A percentile compares a stretch with the other conserved stretches of the same genome.
Conservation (phyloP, 2,329 filamentous ascomycete species). For the Paecilomyces niveus region DNA sequence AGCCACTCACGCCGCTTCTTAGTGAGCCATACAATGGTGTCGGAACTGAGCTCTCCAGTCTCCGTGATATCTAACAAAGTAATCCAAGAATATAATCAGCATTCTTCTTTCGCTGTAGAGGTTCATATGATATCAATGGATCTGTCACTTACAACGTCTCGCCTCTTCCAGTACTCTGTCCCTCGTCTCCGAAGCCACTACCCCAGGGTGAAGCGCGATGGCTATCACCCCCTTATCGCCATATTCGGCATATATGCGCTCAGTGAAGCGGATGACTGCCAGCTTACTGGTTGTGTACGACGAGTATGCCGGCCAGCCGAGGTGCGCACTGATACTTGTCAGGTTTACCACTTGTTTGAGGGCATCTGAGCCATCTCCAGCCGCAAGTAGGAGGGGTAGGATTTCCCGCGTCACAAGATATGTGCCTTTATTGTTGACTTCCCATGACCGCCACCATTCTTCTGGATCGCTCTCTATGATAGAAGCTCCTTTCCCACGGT, state of each 20-base stretch:
- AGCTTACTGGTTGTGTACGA: slow-evolving; percentile 46
- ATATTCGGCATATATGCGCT: slow-evolving; percentile 44
- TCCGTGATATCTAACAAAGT: slow-evolving; percentile 19
- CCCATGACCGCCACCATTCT: slow-evolving; percentile 34
- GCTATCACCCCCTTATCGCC: slow-evolving; percentile 34
- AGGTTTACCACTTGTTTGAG: slow-evolving; percentile 42
- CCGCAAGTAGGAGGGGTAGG: slow-evolving; percentile 31
- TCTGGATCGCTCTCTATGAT: slow-evolving; percentile 26
- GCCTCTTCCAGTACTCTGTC: slow-evolving; percentile 19
- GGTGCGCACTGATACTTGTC: slow-evolving; percentile 34
- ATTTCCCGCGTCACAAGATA: slow-evolving; percentile 40
- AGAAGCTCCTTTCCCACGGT: slow-evolving; percentile 14
- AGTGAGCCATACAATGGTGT: slow-evolving; percentile 40
- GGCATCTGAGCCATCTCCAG: background rate
- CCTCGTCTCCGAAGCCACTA: slow-evolving; percentile 32
- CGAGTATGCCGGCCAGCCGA: slow-evolving; percentile 28
- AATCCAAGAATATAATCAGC: slow-evolving; percentile 7
- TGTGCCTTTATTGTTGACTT: slow-evolving; percentile 42
- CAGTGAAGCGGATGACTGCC: slow-evolving; percentile 43
- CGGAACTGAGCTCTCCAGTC: slow-evolving; percentile 33
- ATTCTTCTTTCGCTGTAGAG: background rate
- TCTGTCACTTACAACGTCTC: background rate
- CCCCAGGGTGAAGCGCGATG: slow-evolving; percentile 36
- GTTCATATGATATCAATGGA: background rate
- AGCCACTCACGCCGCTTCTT: slow-evolving; percentile 40